Percentiles rank a stretch among this genome's conserved stretches.
Conservation (phyloP, 2,329 filamentous ascomycete genomes). For the Allantophomopsis lycopodina region DNA sequence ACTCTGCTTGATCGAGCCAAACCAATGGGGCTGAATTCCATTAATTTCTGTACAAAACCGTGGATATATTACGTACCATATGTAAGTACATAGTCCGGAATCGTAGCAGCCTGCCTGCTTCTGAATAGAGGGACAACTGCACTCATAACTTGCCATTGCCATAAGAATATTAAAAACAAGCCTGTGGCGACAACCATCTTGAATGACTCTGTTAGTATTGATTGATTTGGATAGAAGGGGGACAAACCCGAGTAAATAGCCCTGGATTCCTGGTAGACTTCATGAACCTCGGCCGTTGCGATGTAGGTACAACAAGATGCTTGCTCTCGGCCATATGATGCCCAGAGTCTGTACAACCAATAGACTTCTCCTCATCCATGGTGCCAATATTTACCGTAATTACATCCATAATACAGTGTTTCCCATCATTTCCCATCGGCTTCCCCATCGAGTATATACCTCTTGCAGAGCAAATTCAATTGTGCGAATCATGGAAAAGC, state of each 20-base stretch:
- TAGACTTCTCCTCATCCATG: no score
- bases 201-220: neutral
- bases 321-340: neutral
- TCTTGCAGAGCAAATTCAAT: neutral
- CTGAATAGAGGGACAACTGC: slow-evolving; percentile 2
- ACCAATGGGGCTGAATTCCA: slow-evolving; percentile 30
- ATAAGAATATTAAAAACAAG: slow-evolving; percentile 6
- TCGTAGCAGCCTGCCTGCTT: slow-evolving; percentile 7
- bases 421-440: no score
- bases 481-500: neutral
- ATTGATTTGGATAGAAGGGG: neutral
- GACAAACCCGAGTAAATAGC: neutral
- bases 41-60: neutral
- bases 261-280: no score
- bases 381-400: no score
- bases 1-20: slow-evolving; percentile 32
- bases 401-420: no score
- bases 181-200: slow-evolving; percentile 2
- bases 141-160: slow-evolving; percentile 2
- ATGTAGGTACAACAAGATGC: neutral
- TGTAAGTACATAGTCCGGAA: slow-evolving; percentile 28
- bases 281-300: no score
- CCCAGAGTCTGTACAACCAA: no score
- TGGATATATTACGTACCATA: slow-evolving; percentile 22
- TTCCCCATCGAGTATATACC: neutral